phyloP scores from a whole-genome alignment of 176 grass and related monocot species.

The Musa beccarii region DNA sequence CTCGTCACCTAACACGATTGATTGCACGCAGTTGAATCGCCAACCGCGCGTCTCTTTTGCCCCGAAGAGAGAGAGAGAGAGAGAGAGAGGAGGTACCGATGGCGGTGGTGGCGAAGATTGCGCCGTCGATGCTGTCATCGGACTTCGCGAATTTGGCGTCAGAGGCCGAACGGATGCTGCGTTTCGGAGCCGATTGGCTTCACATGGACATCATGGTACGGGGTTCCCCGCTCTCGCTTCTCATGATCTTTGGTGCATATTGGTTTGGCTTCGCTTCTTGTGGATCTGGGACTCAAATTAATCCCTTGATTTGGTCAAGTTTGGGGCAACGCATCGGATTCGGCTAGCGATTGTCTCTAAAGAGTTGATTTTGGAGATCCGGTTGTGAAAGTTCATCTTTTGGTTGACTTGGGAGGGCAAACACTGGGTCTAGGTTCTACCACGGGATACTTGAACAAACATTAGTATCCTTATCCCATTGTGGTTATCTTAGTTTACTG shows the following conservation, averaged over 20 bases:
- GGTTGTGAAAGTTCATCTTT: neutral
- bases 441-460: too few relatives aligned
- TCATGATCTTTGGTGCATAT: neutral
- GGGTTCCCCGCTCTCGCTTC: neutral
- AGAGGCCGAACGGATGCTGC: constrained; percentile 68
- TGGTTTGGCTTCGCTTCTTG: neutral
- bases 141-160: constrained; percentile 68
- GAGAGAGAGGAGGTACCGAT: neutral
- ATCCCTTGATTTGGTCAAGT: neutral
- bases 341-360: neutral
- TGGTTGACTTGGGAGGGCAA: neutral
- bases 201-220: constrained; percentile 99
- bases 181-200: constrained; percentile 94
- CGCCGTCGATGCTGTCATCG: constrained; percentile 89
- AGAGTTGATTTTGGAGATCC: neutral
- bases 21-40: too few relatives aligned
- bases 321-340: neutral
- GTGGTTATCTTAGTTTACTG: too few relatives aligned
- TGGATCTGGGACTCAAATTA: too few relatives aligned
- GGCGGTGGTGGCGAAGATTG: constrained; percentile 47
- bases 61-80: too few relatives aligned
- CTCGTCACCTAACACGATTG: too few relatives aligned
- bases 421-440: too few relatives aligned
- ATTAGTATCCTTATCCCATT: too few relatives aligned
- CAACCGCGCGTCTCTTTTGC: too few relatives aligned